A percentile compares a stretch with the other conserved stretches of the same genome.
Evolutionary conservation across 2,329 filamentous ascomycete genomes (phyloP).

Genomic region (Monilinia laxa): DNA sequence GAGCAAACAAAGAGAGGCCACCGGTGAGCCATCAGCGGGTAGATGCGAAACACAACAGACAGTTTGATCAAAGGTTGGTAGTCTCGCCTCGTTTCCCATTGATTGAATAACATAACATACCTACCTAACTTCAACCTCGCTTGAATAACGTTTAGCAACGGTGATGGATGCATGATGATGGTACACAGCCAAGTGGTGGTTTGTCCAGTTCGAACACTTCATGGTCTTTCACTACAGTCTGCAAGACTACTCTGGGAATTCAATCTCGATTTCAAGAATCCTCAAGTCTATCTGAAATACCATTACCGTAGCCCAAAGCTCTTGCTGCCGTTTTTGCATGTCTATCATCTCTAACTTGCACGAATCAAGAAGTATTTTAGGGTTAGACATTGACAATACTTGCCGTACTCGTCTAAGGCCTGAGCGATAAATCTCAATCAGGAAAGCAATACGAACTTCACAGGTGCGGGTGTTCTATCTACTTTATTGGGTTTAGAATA

Average conservation of each 20-base stretch:
- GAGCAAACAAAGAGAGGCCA: background rate
- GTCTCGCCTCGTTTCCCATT: too few species aligned
- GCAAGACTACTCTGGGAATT: background rate
- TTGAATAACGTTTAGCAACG: too few species aligned
- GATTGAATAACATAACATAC: too few species aligned
- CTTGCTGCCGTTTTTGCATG: background rate
- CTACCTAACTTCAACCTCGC: too few species aligned
- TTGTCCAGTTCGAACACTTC: background rate
- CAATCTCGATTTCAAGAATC: background rate
- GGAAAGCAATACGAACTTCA: too few species aligned
- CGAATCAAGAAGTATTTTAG: background rate
- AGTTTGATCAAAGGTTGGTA: too few species aligned
- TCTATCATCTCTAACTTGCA: background rate
- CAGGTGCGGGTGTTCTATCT: background rate
- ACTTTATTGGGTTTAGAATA: background rate
- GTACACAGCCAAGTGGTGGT: background rate
- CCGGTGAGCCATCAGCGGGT: too few species aligned
- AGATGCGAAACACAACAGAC: background rate
- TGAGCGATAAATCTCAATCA: background rate
- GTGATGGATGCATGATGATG: too few species aligned
- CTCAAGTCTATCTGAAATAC: background rate
- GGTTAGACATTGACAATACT: background rate
- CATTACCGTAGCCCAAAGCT: background rate
- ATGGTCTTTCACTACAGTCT: background rate
- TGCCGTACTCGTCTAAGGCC: background rate